Base-by-base conservation (phyloP, 768 basidiomycete species). In the Brasilioporus rufonigricans region DNA sequence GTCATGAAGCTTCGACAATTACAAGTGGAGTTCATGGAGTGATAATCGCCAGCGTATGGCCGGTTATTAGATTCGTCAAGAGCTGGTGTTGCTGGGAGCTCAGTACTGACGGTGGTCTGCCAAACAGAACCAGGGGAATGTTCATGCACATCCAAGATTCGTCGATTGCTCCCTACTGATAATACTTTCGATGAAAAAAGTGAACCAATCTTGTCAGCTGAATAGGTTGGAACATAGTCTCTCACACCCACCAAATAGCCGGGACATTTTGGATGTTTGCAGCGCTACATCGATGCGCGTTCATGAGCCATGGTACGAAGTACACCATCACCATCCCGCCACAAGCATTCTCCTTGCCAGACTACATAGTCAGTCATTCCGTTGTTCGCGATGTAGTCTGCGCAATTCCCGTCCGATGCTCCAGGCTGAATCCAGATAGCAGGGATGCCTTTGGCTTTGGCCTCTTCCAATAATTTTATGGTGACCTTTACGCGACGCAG, bases 361-460 rank as follows among this genome's bases (percentile, higher is more conserved):
- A 95, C 80, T n/a, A 90, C 88, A 55, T 78, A 78, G 64, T 84
- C 84, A 32, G 75, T 71, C 60, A 93, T 70, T 5, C 76, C 80
- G 48, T 86, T 84, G 54, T 84, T 80, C 38, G 81, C 77, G 66
- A 94, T 84, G 62, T 80, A 94, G 16, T 75, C 63, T 16, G 76
- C 70, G 44, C 93, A 90, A 3, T 72, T 71, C 16, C 75, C 78
- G 62, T 91, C 86, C 59, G 87, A 85, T 8, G 92, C 90, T 21
- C 92, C 92, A 8, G 93, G 93, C 68, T 96, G 93, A 29, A 95
- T 80, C 93, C 93, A 96, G 41, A 93, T 76, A 4, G 85, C 79
- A 6, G 85, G 87, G n/a, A 91, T 70, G n/a, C 71, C 70, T n/a
- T 83, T 79, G n/a, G 77, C 77, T 67, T 85, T 85, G 9, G 86